Percentiles rank a stretch among this genome's conserved stretches.
phyloP scores from a whole-genome alignment of 441 rosid genomes.

The Gossypium lobatum region DNA sequence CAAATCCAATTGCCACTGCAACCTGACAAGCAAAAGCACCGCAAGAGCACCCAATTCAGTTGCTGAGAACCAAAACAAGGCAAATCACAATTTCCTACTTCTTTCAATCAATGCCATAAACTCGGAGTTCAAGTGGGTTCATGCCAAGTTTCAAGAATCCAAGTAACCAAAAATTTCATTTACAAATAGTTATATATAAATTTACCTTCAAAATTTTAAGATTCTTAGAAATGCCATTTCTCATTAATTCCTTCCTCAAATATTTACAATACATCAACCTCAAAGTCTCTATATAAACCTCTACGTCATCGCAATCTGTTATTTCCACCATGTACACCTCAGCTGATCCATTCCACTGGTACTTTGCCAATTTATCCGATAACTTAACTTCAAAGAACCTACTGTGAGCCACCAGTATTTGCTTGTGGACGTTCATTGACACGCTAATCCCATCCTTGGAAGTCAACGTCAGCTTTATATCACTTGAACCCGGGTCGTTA shows the following conservation, averaged over 20 bases:
- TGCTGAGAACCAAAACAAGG: too few species aligned
- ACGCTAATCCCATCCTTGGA: conserved; percentile 84
- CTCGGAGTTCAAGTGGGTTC: not conserved
- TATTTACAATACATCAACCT: conserved; percentile 86
- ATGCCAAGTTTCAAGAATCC: not conserved
- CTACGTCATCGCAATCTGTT: conserved; percentile 95
- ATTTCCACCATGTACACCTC: conserved; percentile 74
- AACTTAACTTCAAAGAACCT: conserved; percentile 73
- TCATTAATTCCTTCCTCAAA: conserved; percentile 86
- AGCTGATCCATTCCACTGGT: conserved; percentile 41
- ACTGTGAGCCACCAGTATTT: conserved; percentile 81
- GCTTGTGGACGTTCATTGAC: conserved; percentile 70
- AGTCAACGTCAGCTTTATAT: conserved; percentile 70
- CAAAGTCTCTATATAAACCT: conserved; percentile 85
- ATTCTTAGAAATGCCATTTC: conserved; percentile 66
- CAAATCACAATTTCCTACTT: too few species aligned
- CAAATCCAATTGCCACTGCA: conserved; percentile 36
- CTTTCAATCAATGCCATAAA: not conserved
- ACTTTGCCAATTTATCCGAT: conserved; percentile 74
- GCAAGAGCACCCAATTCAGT: conserved; percentile 13
- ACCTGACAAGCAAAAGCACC: conserved; percentile 40
- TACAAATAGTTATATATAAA: too few species aligned
- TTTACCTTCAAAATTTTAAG: conserved; percentile 87
- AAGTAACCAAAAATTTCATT: not conserved
- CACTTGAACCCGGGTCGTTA: conserved; percentile 66